Percentiles rank a stretch among this genome's conserved stretches.
Conservation (phyloP, 1,284 basidiomycete genomes). For the Microbotryomycetes sp. region DNA sequence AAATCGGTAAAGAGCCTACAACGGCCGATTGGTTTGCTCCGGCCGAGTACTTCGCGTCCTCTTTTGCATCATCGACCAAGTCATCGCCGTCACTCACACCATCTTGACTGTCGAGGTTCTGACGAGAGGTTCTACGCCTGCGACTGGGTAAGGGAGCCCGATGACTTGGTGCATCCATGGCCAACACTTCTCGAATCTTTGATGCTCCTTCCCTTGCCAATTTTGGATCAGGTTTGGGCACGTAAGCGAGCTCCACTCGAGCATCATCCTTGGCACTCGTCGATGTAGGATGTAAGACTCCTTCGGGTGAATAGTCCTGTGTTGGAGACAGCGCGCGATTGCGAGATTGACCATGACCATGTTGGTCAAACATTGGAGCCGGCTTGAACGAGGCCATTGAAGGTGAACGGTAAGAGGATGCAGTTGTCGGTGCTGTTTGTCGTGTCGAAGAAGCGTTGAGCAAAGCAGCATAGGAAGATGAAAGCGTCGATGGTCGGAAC, state of each 20-base stretch:
- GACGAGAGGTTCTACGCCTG: not conserved
- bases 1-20: conserved; percentile 23
- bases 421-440: not conserved
- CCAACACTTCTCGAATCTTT: conserved; percentile 32
- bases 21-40: conserved; percentile 6
- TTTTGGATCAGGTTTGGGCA: conserved; percentile 2
- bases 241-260: not conserved
- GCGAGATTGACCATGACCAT: not conserved
- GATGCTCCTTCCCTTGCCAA: conserved; percentile 13
- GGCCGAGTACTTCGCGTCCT: not conserved
- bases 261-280: conserved; percentile 9
- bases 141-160: conserved; percentile 11
- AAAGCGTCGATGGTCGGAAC: conserved; percentile 21
- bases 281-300: not conserved
- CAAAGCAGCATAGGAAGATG: conserved; percentile 26
- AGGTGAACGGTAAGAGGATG: not conserved
- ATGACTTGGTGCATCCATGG: conserved; percentile 33
- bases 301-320: conserved; percentile 4
- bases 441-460: conserved; percentile 6
- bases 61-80: not conserved
- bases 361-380: not conserved
- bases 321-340: not conserved
- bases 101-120: too few relatives aligned
- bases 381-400: not conserved
- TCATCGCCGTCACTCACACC: too few relatives aligned